phyloP scores from a whole-genome alignment of 75 land plant species.

The Picea sitchensis region DNA sequence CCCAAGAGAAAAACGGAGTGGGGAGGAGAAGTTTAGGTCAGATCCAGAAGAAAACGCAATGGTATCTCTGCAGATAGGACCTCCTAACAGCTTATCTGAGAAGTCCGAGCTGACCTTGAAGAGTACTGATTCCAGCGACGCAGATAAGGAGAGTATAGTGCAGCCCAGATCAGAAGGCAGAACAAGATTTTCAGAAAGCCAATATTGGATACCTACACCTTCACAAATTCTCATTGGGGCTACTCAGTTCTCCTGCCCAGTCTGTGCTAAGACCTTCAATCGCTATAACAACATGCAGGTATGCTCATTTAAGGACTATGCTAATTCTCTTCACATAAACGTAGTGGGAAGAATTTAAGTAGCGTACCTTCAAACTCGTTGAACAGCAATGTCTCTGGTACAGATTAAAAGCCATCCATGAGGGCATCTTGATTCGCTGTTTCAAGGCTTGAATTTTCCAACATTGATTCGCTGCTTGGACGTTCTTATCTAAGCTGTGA shows the following conservation, averaged over 20 bases:
- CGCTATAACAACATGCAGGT: slow-evolving; percentile 15
- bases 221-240: slow-evolving; percentile 7
- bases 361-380: slow-evolving; percentile 14
- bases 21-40: neutral
- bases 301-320: neutral
- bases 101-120: no score
- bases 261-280: slow-evolving; percentile 10
- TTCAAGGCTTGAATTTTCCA: no score
- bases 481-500: no score
- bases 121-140: no score
- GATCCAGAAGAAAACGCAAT: slow-evolving; percentile 6
- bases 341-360: neutral
- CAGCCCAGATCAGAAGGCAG: neutral
- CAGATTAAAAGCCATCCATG: slow-evolving; percentile 28
- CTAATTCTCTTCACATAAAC: no score
- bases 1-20: neutral
- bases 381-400: slow-evolving; percentile 51
- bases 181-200: neutral
- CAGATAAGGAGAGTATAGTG: no score
- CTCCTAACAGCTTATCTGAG: no score
- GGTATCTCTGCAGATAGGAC: slow-evolving; percentile 9
- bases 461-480: no score
- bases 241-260: slow-evolving; percentile 12
- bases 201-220: slow-evolving; percentile 7
- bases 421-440: no score